phyloP scores from a whole-genome alignment of 768 basidiomycete species.

The Crucibulum laeve region DNA sequence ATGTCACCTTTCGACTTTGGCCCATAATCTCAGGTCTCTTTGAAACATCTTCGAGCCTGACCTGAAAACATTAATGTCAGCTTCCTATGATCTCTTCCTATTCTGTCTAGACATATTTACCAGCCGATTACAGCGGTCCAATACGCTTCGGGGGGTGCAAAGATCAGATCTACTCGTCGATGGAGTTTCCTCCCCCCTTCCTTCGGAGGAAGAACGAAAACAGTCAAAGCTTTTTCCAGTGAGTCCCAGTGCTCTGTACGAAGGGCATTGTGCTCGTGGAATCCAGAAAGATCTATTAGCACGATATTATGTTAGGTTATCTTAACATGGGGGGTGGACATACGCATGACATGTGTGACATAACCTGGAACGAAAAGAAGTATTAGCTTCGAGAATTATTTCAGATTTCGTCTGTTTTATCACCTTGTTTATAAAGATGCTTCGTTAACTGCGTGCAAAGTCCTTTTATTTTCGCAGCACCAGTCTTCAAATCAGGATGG shows the following conservation, averaged over 20 bases:
- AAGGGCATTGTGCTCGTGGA: slow-evolving; percentile 50
- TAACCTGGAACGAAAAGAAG: slow-evolving; percentile 38
- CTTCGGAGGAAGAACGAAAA: slow-evolving; percentile 59
- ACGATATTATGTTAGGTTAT: neutral
- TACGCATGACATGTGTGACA: slow-evolving; percentile 83
- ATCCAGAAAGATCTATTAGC: slow-evolving; percentile 52
- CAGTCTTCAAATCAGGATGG: slow-evolving; percentile 47
- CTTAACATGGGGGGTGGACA: slow-evolving; percentile 7
- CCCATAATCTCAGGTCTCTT: slow-evolving; percentile 75
- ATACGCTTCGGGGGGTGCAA: slow-evolving; percentile 70
- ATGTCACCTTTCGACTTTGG: slow-evolving; percentile 56
- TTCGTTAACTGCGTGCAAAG: slow-evolving; percentile 59
- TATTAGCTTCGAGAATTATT: neutral
- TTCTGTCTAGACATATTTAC: slow-evolving; percentile 34
- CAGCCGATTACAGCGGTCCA: slow-evolving; percentile 91
- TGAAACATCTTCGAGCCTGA: slow-evolving; percentile 90
- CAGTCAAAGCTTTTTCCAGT: slow-evolving; percentile 80
- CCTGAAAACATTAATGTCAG: slow-evolving; percentile 32
- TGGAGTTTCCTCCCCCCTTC: slow-evolving; percentile 35
- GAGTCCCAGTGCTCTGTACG: slow-evolving; percentile 69
- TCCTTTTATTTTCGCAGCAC: slow-evolving; percentile 47
- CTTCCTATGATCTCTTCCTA: neutral
- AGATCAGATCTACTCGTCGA: slow-evolving; percentile 82
- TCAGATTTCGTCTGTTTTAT: neutral
- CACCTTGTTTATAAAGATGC: slow-evolving; percentile 50